A percentile compares a stretch with the other conserved stretches of the same genome.
phyloP scores from a whole-genome alignment of 192 early-diverging fungal genomes.

The Coemansia sp. region DNA sequence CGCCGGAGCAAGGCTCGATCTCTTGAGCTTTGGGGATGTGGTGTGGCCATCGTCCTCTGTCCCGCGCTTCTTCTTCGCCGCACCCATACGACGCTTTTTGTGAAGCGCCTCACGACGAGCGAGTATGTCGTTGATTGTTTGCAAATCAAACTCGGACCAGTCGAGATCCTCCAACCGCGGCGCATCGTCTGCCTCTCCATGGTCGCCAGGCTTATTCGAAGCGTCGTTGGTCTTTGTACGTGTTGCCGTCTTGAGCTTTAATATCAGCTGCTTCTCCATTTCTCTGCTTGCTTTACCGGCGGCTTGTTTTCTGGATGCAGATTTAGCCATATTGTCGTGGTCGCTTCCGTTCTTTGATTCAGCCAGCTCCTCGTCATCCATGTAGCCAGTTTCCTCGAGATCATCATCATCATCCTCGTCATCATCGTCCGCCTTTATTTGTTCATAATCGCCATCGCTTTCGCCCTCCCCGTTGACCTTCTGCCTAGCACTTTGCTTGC shows the following conservation, averaged over 20 bases:
- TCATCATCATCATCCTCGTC: constrained; percentile 9
- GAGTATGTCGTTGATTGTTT: constrained; percentile 46
- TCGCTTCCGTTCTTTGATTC: neutral
- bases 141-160: constrained; percentile 53
- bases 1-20: constrained; percentile 46
- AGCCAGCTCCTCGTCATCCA: neutral
- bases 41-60: constrained; percentile 1
- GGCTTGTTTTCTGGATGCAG: neutral
- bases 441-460: constrained; percentile 37
- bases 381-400: neutral
- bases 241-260: constrained; percentile 35
- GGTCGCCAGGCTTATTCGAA: neutral
- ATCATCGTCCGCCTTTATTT: constrained; percentile 11
- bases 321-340: neutral
- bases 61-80: neutral
- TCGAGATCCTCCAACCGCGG: constrained; percentile 41
- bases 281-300: neutral
- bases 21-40: constrained; percentile 39
- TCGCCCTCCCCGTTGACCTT: neutral
- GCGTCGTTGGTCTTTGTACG: neutral
- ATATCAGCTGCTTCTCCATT: constrained; percentile 36
- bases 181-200: neutral
- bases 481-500: constrained; percentile 1
- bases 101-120: constrained; percentile 40
- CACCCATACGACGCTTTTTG: constrained; percentile 14